These are phyloP conservation scores for Martiniozyma asiatica DNA, from an alignment of 1,139 yeast species.

Conservation along the genomic window DNA sequence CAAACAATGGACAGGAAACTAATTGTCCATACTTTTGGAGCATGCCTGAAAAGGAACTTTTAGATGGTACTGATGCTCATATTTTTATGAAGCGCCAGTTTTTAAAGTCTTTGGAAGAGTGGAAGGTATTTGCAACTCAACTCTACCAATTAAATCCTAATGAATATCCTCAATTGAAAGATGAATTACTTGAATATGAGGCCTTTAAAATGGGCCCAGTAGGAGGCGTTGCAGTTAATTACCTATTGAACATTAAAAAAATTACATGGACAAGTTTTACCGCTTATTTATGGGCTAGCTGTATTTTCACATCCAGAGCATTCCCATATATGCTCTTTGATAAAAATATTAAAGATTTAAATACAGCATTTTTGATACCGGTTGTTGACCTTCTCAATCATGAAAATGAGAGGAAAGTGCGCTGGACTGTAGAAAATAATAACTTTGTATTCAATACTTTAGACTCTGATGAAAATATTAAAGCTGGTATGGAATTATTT, in stretches of 20 bases:
- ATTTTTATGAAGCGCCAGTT: constrained; percentile 28
- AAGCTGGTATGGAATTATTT: constrained; percentile 39
- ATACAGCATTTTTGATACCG: constrained; percentile 65
- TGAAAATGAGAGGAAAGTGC: constrained; percentile 45
- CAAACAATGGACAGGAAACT: constrained; percentile 30
- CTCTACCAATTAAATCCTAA: constrained; percentile 8
- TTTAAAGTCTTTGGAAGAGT: constrained; percentile 36
- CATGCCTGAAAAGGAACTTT: constrained; percentile 31
- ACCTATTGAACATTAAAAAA: constrained; percentile 9
- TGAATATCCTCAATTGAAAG: constrained; percentile 8
- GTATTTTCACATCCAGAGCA: constrained; percentile 63
- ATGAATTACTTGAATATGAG: constrained; percentile 23
- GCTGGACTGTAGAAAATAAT: constrained; percentile 37
- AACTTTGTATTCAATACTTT: constrained; percentile 20
- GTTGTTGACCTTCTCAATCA: constrained; percentile 73
- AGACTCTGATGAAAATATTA: constrained; percentile 23
- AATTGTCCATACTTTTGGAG: constrained; percentile 59
- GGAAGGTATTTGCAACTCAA: constrained; percentile 25
- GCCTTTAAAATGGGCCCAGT: constrained; percentile 14
- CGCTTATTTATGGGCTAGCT: constrained; percentile 62
- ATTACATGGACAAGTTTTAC: constrained; percentile 49
- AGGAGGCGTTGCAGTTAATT: constrained; percentile 12
- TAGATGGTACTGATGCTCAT: constrained; percentile 52
- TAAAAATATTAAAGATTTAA: constrained; percentile 18
- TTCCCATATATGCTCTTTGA: constrained; percentile 51